Evolutionary conservation across 2,329 filamentous ascomycete genomes (phyloP).

Genomic region (Thermothelomyces thermophilus): DNA sequence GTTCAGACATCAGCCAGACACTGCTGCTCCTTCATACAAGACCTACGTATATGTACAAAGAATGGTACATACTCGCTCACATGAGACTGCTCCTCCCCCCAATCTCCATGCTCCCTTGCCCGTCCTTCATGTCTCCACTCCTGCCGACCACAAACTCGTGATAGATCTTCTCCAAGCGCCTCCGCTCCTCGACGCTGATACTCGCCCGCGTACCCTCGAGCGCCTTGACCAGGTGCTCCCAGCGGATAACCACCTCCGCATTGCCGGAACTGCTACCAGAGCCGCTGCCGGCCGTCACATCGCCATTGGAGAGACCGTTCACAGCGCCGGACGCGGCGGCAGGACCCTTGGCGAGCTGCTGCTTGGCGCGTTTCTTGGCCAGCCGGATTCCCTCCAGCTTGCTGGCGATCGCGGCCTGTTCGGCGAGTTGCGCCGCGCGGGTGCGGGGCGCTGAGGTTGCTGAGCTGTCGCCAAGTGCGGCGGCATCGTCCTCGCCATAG

Average conservation of each 20-base stretch:
- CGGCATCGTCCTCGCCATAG: constrained; percentile 56
- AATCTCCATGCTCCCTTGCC: constrained; percentile 85
- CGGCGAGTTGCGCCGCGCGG: constrained; percentile 54
- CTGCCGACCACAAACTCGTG: constrained; percentile 85
- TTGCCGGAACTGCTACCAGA: constrained; percentile 25
- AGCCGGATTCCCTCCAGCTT: constrained; percentile 76
- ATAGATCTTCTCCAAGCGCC: constrained; percentile 73
- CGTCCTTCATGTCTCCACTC: constrained; percentile 92
- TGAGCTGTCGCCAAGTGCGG: constrained; percentile 36
- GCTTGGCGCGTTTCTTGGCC: constrained; percentile 57
- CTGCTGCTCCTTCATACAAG: no score
- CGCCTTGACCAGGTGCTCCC: constrained; percentile 75
- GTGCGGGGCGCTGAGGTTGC: constrained; percentile 40
- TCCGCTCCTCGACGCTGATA: constrained; percentile 72
- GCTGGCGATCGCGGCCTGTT: constrained; percentile 70
- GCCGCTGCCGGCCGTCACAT: constrained; percentile 20
- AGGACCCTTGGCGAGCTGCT: constrained; percentile 32
- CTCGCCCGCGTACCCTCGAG: constrained; percentile 72
- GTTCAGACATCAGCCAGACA: no score
- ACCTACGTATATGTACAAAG: neutral
- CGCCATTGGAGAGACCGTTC: neutral
- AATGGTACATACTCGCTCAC: constrained; percentile 39
- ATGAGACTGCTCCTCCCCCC: constrained; percentile 90
- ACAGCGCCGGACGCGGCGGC: constrained; percentile 10
- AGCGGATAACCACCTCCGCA: constrained; percentile 72